Conservation (phyloP, 768 basidiomycete species). For the Lentinus brumalis region DNA sequence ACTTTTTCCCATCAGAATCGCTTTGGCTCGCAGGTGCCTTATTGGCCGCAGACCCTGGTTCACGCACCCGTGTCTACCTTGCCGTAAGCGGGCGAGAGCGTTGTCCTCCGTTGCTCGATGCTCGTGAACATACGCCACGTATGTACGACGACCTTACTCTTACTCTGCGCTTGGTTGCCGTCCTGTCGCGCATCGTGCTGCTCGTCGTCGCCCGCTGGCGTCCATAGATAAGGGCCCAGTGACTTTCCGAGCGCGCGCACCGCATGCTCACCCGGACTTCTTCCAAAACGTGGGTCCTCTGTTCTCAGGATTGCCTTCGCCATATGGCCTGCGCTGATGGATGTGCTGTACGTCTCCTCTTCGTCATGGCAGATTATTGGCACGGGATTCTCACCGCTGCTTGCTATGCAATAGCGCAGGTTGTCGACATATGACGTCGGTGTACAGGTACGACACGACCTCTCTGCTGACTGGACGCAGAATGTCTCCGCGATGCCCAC, state of each 20-base stretch:
- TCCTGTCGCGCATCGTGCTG: not conserved
- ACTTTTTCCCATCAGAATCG: not conserved
- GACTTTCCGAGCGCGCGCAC: constrained; percentile 10
- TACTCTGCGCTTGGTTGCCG: not conserved
- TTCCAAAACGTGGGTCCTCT: constrained; percentile 13
- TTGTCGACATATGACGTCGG: constrained; percentile 18
- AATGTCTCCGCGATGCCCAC: not conserved
- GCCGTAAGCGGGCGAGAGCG: constrained; percentile 4
- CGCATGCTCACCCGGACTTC: constrained; percentile 19
- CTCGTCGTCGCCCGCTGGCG: not conserved
- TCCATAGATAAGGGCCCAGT: constrained; percentile 11
- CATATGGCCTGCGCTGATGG: constrained; percentile 16
- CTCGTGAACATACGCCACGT: not conserved
- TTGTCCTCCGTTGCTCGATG: not conserved
- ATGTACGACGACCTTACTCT: not conserved
- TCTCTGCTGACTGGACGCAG: not conserved
- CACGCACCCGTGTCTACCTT: not conserved
- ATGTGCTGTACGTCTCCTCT: not conserved
- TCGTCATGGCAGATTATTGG: not conserved
- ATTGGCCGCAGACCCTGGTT: not conserved
- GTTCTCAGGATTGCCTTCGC: constrained; percentile 19
- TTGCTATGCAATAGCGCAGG: not conserved
- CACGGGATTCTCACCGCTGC: constrained; percentile 8
- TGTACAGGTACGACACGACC: not conserved
- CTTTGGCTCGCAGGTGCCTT: not conserved